A percentile compares a stretch with the other conserved stretches of the same genome.
phyloP scores from a whole-genome alignment of 176 grass and related monocot species.

The Carex myosuroides region DNA sequence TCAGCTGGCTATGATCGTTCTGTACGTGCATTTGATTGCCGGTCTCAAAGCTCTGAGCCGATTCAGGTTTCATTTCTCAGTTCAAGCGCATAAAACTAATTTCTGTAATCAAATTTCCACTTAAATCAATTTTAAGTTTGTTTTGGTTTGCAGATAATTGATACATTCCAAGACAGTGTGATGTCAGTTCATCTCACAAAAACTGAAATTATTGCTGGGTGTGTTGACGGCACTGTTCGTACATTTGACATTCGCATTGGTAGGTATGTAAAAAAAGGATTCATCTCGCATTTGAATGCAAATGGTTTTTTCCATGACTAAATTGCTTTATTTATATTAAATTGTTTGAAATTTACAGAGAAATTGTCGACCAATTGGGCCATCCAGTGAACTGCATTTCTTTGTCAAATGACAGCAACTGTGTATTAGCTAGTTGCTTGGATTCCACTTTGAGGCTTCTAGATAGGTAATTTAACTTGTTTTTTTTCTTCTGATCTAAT shows the following conservation, averaged over 20 bases:
- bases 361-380: conserved; percentile 71
- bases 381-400: conserved; percentile 87
- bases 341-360: conserved; percentile 41
- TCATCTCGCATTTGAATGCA: not conserved
- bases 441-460: conserved; percentile 85
- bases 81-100: conserved; percentile 2
- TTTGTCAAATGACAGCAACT: conserved; percentile 87
- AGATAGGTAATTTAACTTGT: conserved; percentile 52
- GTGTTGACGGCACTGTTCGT: conserved; percentile 80
- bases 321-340: conserved; percentile 3
- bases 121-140: not conserved
- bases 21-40: conserved; percentile 78
- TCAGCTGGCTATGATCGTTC: conserved; percentile 89
- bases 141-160: conserved; percentile 54
- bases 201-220: conserved; percentile 96
- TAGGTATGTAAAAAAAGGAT: conserved; percentile 38
- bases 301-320: not conserved
- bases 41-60: conserved; percentile 81
- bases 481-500: not conserved
- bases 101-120: not conserved
- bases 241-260: conserved; percentile 96
- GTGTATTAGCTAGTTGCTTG: conserved; percentile 80
- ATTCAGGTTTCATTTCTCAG: conserved; percentile 59
- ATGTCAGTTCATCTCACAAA: conserved; percentile 84
- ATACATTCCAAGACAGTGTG: conserved; percentile 96